Percentiles rank a stretch among this genome's conserved stretches.
These are phyloP conservation scores for Scheffersomyces ergatensis DNA, from an alignment of 805 yeast species.

Conservation along the genomic window DNA sequence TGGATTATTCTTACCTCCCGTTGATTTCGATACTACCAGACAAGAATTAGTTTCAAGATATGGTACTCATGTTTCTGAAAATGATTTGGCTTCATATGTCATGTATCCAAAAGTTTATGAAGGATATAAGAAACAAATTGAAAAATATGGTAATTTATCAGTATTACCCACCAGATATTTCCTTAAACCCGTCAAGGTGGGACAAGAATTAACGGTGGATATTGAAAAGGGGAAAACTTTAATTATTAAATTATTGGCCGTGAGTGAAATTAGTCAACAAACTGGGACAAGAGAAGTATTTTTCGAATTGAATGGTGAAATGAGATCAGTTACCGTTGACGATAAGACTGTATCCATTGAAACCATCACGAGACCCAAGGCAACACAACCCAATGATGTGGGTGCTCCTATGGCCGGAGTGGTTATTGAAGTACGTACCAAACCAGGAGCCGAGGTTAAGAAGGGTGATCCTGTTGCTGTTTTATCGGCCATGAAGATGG, in stretches of 20 bases:
- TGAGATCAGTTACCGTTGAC: constrained; percentile 89
- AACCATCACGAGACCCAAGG: constrained; percentile 84
- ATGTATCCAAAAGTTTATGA: constrained; percentile 99
- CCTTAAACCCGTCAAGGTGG: constrained; percentile 81
- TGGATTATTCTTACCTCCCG: constrained; percentile 84
- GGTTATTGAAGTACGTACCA: constrained; percentile 89
- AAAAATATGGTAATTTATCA: constrained; percentile 86
- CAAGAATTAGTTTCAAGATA: constrained; percentile 75
- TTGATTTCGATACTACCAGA: constrained; percentile 69
- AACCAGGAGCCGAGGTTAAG: constrained; percentile 83
- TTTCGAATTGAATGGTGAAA: constrained; percentile 97
- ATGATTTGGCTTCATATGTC: constrained; percentile 90
- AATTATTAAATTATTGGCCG: constrained; percentile 86
- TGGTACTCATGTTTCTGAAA: constrained; percentile 70
- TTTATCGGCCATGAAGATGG: constrained; percentile 98
- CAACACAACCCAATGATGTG: constrained; percentile 86
- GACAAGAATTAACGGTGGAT: constrained; percentile 84
- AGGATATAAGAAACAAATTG: constrained; percentile 69
- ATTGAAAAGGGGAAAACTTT: constrained; percentile 94
- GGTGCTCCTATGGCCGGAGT: constrained; percentile 99
- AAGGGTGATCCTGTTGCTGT: constrained; percentile 96
- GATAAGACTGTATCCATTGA: constrained; percentile 88
- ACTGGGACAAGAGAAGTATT: constrained; percentile 95
- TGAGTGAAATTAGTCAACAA: constrained; percentile 80
- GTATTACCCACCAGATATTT: constrained; percentile 92